These are phyloP conservation scores for Aspergillus wentii DNA, from an alignment of 495 filamentous ascomycete genomes.

Conservation along the genomic window DNA sequence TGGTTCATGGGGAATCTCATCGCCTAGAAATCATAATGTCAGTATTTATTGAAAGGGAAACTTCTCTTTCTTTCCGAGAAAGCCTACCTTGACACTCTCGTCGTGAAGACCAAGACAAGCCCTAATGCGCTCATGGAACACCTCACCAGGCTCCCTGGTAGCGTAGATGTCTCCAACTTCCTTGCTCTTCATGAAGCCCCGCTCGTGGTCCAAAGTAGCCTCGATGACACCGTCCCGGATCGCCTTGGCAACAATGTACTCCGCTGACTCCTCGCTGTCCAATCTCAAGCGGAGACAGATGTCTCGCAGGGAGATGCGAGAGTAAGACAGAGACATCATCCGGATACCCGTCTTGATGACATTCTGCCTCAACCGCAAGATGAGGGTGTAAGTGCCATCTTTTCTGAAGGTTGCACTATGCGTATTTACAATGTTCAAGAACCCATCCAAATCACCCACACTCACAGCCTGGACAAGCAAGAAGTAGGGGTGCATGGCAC, in stretches of 20 bases:
- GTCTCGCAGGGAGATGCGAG: slow-evolving; percentile 92
- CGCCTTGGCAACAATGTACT: slow-evolving; percentile 98
- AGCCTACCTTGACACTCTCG: slow-evolving; percentile 89
- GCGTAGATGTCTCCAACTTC: slow-evolving; percentile 92
- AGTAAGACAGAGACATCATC: slow-evolving; percentile 98
- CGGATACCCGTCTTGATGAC: slow-evolving; percentile 99
- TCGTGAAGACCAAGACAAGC: slow-evolving; percentile 90
- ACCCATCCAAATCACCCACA: slow-evolving; percentile 88
- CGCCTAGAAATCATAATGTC: no score
- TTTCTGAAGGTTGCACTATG: slow-evolving; percentile 81
- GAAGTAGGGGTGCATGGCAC: slow-evolving; percentile 85
- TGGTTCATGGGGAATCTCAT: slow-evolving; percentile 99
- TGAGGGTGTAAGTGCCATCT: slow-evolving; percentile 93
- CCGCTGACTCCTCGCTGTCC: slow-evolving; percentile 91
- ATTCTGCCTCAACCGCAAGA: slow-evolving; percentile 90
- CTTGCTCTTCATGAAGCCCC: slow-evolving; percentile 98
- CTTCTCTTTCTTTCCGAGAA: no score
- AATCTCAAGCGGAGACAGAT: slow-evolving; percentile 92
- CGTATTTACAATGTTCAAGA: slow-evolving; percentile 73
- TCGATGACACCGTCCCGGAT: slow-evolving; percentile 98
- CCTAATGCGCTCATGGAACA: slow-evolving; percentile 91
- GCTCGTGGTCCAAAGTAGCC: slow-evolving; percentile 87
- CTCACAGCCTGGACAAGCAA: slow-evolving; percentile 90
- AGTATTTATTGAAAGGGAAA: no score
- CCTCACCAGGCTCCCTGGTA: slow-evolving; percentile 90